phyloP scores from a whole-genome alignment of 495 filamentous ascomycete genomes.

The Pseudevernia furfuracea region DNA sequence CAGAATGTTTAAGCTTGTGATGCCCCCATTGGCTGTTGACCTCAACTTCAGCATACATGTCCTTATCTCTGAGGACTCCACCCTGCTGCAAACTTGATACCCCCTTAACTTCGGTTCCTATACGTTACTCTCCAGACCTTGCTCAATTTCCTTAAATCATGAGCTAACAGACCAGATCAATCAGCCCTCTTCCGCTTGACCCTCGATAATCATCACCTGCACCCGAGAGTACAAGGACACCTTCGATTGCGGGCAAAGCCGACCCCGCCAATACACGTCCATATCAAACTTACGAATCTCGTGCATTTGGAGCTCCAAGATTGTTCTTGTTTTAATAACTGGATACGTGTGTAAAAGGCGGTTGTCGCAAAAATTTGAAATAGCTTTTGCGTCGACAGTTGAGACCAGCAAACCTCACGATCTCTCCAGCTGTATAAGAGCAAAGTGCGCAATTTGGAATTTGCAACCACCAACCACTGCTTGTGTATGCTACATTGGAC shows the following conservation, averaged over 20 bases:
- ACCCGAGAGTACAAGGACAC: neutral
- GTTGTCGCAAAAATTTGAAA: neutral
- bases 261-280: neutral
- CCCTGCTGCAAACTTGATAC: conserved; percentile 3
- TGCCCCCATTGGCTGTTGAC: neutral
- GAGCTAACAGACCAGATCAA: neutral
- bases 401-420: neutral
- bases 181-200: neutral
- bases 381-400: neutral
- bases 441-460: neutral
- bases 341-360: neutral
- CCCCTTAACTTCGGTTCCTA: neutral
- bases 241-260: neutral
- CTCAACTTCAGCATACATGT: neutral
- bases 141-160: neutral
- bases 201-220: neutral
- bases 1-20: neutral
- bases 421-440: neutral
- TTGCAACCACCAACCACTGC: neutral
- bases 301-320: neutral
- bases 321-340: neutral
- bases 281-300: neutral
- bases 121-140: neutral
- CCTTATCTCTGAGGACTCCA: neutral
- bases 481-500: neutral